Percentiles rank a stretch among this genome's conserved stretches.
Conservation (phyloP, 371 early-diverging fungal species). For the Dentiscutata heterogama region DNA sequence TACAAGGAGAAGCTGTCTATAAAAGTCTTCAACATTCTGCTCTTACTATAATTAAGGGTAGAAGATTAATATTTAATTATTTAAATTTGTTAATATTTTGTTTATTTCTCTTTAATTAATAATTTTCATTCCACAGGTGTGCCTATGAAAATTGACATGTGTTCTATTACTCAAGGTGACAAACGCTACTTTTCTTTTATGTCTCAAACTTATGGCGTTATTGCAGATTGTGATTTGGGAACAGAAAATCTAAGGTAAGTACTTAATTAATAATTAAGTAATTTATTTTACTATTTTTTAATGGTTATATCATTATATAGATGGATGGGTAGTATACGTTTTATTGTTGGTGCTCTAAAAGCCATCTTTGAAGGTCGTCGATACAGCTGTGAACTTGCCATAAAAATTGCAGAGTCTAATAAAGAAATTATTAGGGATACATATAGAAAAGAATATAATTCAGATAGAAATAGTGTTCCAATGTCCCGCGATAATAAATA, state of each 20-base stretch:
- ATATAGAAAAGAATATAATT: conserved; percentile 47
- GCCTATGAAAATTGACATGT: conserved; percentile 65
- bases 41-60: conserved; percentile 69
- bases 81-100: neutral
- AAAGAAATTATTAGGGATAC: conserved; percentile 57
- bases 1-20: conserved; percentile 66
- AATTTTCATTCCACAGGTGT: conserved; percentile 46
- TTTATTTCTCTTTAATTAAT: neutral
- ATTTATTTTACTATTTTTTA: neutral
- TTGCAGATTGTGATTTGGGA: conserved; percentile 70
- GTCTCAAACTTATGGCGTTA: conserved; percentile 72
- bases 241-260: conserved; percentile 66
- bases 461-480: too few species aligned
- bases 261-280: neutral
- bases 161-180: conserved; percentile 67
- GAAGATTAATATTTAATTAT: neutral
- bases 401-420: conserved; percentile 61
- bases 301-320: conserved; percentile 15
- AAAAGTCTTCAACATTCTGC: conserved; percentile 62
- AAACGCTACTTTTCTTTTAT: conserved; percentile 67
- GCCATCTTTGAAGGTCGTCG: conserved; percentile 59
- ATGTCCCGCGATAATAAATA: conserved; percentile 1
- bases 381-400: conserved; percentile 59
- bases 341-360: conserved; percentile 60
- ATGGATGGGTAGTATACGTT: conserved; percentile 74